These are phyloP conservation scores for Solanum chiquidenum DNA, from an alignment of 257 asterid species.

Conservation along the genomic window DNA sequence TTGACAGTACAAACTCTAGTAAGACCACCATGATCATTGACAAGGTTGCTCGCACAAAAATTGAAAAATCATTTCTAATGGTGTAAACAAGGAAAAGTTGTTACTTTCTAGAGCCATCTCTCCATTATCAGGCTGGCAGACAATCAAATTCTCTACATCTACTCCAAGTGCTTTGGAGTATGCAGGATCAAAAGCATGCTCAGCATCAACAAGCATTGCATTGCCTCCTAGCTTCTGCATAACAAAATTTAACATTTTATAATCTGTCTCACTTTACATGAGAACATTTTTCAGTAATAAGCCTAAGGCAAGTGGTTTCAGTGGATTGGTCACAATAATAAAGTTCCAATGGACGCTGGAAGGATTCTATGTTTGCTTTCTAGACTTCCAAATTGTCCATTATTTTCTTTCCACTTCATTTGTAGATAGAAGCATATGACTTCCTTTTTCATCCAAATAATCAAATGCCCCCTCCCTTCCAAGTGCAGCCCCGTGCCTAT, in stretches of 20 bases:
- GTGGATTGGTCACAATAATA: not conserved
- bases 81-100: slow-evolving; percentile 12
- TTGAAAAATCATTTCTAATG: not conserved
- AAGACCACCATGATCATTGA: not conserved
- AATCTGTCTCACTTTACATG: not conserved
- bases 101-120: slow-evolving; percentile 99
- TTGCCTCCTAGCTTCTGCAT: slow-evolving; percentile 93
- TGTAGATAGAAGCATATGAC: not conserved
- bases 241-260: not conserved
- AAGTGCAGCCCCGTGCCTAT: not conserved
- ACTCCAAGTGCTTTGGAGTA: slow-evolving; percentile 93
- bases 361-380: not conserved
- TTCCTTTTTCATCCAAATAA: not conserved
- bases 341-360: not conserved
- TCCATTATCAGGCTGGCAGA: slow-evolving; percentile 99
- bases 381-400: not conserved
- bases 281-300: not conserved
- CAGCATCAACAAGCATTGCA: slow-evolving; percentile 99
- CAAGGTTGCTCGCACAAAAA: not conserved
- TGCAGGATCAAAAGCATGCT: slow-evolving; percentile 97
- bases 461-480: not conserved
- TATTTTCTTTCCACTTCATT: not conserved
- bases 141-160: slow-evolving; percentile 93
- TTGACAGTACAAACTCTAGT: not conserved
- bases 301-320: not conserved